These are phyloP conservation scores for Macrolepiota dolichaula DNA, from an alignment of 768 basidiomycete species.

Conservation along the genomic window DNA sequence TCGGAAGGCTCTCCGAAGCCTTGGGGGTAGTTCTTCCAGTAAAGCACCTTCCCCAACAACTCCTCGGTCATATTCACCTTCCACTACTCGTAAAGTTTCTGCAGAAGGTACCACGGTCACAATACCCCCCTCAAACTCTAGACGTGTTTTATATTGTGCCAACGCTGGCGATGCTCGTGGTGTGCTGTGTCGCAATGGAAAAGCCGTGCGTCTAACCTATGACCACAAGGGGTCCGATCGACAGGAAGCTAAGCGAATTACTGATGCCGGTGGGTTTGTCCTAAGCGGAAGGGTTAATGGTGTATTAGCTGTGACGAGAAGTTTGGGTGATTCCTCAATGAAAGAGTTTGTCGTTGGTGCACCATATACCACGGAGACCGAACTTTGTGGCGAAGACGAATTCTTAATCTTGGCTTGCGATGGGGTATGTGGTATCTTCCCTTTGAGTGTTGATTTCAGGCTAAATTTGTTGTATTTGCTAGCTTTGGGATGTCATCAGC, in stretches of 20 bases:
- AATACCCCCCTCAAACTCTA: constrained; percentile 47
- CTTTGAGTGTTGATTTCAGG: constrained; percentile 1
- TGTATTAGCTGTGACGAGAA: constrained; percentile 93
- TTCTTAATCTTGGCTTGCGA: constrained; percentile 96
- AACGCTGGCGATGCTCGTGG: constrained; percentile 97
- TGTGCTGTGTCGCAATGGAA: constrained; percentile 87
- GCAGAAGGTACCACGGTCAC: constrained; percentile 27
- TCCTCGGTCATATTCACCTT: constrained; percentile 33
- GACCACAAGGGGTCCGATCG: constrained; percentile 98
- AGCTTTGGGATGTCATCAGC: constrained; percentile 96
- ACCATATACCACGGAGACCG: constrained; percentile 98
- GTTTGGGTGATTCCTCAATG: constrained; percentile 96
- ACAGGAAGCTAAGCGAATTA: constrained; percentile 97
- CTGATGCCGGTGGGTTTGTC: constrained; percentile 96
- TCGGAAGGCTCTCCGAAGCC: constrained; percentile 51
- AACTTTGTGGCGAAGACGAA: constrained; percentile 87
- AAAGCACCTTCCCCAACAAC: constrained; percentile 28
- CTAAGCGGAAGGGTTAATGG: constrained; percentile 99
- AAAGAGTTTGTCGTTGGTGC: constrained; percentile 99
- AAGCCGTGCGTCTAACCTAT: constrained; percentile 91
- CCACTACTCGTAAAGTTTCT: constrained; percentile 23
- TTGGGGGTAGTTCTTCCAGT: constrained; percentile 37
- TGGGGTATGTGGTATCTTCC: constrained; percentile 61
- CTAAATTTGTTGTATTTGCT: constrained; percentile 12
- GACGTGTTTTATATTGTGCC: constrained; percentile 88